These are phyloP conservation scores for Lathyrus tuberosus DNA, from an alignment of 306 rosid genomes.

Conservation along the genomic window DNA sequence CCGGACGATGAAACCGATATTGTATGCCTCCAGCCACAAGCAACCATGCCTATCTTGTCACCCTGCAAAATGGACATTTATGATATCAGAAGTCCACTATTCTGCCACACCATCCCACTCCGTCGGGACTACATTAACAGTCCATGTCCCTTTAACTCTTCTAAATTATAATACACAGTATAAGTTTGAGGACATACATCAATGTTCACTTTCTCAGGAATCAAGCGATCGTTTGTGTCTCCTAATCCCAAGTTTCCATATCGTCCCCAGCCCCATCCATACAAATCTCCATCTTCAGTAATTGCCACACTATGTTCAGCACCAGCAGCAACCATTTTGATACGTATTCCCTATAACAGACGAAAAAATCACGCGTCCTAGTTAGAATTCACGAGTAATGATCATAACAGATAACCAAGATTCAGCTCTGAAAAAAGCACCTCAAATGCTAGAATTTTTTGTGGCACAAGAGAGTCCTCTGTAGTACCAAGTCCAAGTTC, in stretches of 20 bases:
- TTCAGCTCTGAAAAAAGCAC: slow-evolving; percentile 48
- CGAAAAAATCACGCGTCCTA: slow-evolving; percentile 4
- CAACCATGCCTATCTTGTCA: slow-evolving; percentile 78
- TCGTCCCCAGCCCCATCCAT: slow-evolving; percentile 99
- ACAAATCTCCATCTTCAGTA: slow-evolving; percentile 77
- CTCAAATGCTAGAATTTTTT: slow-evolving; percentile 76
- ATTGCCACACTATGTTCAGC: slow-evolving; percentile 97
- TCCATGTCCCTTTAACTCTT: neutral
- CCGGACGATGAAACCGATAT: slow-evolving; percentile 78
- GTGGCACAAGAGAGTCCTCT: slow-evolving; percentile 87
- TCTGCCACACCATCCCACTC: neutral
- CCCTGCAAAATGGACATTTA: slow-evolving; percentile 51
- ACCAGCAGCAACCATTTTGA: slow-evolving; percentile 98
- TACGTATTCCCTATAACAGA: slow-evolving; percentile 63
- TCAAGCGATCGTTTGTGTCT: slow-evolving; percentile 79
- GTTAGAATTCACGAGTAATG: neutral
- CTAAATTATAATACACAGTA: slow-evolving; percentile 3
- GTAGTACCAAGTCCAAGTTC: slow-evolving; percentile 93
- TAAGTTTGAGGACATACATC: slow-evolving; percentile 58
- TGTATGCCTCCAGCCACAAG: slow-evolving; percentile 99
- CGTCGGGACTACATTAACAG: neutral
- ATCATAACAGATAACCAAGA: slow-evolving; percentile 12
- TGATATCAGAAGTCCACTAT: slow-evolving; percentile 10
- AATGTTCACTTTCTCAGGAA: slow-evolving; percentile 75
- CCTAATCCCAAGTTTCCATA: slow-evolving; percentile 98